Base-by-base conservation (phyloP, 2,329 filamentous ascomycete genomes). In the Colletotrichum navitas region DNA sequence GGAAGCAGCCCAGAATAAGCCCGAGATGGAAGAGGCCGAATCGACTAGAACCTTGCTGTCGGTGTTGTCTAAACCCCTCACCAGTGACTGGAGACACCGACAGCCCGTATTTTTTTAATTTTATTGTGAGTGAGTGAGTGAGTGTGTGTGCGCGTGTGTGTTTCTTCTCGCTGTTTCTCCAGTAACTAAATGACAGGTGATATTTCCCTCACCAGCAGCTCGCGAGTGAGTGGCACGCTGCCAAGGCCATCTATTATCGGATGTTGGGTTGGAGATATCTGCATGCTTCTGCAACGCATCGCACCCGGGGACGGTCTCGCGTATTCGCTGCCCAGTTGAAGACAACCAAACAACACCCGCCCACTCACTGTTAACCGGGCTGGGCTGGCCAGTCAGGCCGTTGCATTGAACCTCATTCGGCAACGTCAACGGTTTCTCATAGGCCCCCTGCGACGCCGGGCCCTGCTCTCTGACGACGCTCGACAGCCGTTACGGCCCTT, bases 1-100 rank as follows among this genome's bases (percentile, higher is more conserved):
- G 68, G 51, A 62, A 71, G 68, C 26, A 71, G 65, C 65, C 68
- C 68, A 71, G 68, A 71, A 68, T 71, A 71, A 71, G 68, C 68
- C 68, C 68, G 68, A 71, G 65, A 64, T 59, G 55, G 68, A 41
- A 67, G 63, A 66, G 51, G 64, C 55, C 36, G 47, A 61, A 45
- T 7, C n/a, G 39, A 66, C 21, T 60, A 36, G 59, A 68, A 68
- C 68, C 68, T 68, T 71, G 65, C 34, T 68, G 47, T 26, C 41
- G 45, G 52, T 18, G 36, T 36, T 45, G 43, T 45, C 18, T 68
- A 71, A 71, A 71, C 68, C 65, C 68, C 68, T 71, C 68, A 71
- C 59, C 34, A 34, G 34, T 36, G 60, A 66, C n/a, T 47, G n/a
- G 41, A 71, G 51, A 54, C 51, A 18, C 32, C 29, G 51, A 54